Base-by-base conservation (phyloP, 1,139 yeast species). In the Yamadazyma spencermartinsiae region DNA sequence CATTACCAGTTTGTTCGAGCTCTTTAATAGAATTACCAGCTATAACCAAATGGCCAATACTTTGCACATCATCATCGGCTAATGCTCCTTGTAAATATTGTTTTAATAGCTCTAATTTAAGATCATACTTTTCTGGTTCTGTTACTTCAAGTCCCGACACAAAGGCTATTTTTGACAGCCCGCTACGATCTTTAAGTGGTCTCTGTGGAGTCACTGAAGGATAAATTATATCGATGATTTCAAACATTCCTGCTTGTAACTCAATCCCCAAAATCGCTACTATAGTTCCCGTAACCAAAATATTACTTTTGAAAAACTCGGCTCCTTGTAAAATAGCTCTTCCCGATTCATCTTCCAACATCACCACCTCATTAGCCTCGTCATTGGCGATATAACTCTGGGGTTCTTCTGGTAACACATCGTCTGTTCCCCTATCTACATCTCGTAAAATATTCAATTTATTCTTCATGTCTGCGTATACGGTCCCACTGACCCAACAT, bases 281-380 rank as follows among this genome's bases (percentile, higher is more conserved):
- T 1, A 90, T 83, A 16, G 83, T 76, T 2, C 99, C 99, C 0
- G 98, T 90, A 0, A 90, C 95, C 26, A 92, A 66, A 3, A 74
- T 60, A 58, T 77, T 50, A 49, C 64, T 51, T 41, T 51, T 45
- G 41, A 72, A 67, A 36, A 82, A 65, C 14, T 74, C 68, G 25
- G 79, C 83, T 23, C 95, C 95, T 35, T 78, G 80, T 23, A 92
- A 65, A 20, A 80, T 60, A 9, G 95, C 83, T 35, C 99, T 70
- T 4, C 99, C 98, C 36, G 92, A 82, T 55, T 90, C 98, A 60
- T 94, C 98, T 59, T 92, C 98, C 32, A 94, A 59, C 82, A 83
- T 79, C 16, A 86, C 87, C 15, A 80, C 68, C 1, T 72, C 76
- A 31, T 45, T 43, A 3, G 50, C 55, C 2, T 53, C 53, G 2